Conservation (phyloP, 441 rosid genomes). For the Lepidium campestre region DNA sequence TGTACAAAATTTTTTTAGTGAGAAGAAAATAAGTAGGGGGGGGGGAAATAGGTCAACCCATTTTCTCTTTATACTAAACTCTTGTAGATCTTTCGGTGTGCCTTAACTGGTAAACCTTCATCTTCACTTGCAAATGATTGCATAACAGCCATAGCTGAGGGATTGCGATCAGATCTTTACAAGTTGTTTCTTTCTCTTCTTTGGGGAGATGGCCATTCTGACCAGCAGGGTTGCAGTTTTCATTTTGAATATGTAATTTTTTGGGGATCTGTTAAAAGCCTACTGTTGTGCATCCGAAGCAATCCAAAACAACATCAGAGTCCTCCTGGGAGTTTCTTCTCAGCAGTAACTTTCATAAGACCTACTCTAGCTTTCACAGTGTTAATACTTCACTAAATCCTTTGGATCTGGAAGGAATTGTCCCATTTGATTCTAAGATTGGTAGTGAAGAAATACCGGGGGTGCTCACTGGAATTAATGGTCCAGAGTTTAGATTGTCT, state of each 20-base stretch:
- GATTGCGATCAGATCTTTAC: constrained; percentile 63
- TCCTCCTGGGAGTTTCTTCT: constrained; percentile 92
- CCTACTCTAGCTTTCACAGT: constrained; percentile 47
- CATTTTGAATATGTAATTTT: constrained; percentile 66
- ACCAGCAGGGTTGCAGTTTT: constrained; percentile 46
- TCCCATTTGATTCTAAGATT: constrained; percentile 30
- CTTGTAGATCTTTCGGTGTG: constrained; percentile 83
- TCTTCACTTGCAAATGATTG: constrained; percentile 87
- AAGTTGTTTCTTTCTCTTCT: constrained; percentile 75
- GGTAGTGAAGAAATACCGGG: constrained; percentile 36
- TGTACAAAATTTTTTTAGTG: no score
- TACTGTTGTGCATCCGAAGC: constrained; percentile 35
- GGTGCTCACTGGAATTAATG: constrained; percentile 44
- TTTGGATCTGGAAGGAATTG: constrained; percentile 28
- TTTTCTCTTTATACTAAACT: constrained; percentile 15
- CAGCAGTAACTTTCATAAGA: constrained; percentile 77
- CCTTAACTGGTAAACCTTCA: constrained; percentile 65
- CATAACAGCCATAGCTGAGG: constrained; percentile 88
- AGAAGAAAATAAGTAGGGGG: no score
- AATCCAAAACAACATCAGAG: constrained; percentile 24
- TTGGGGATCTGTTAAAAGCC: constrained; percentile 59
- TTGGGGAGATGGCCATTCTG: constrained; percentile 65
- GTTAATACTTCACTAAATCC: constrained; percentile 34
- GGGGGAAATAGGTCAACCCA: no score
- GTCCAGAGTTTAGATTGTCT: constrained; percentile 65